phyloP scores from a whole-genome alignment of 371 early-diverging fungal species.

The Sporodiniella umbellata region DNA sequence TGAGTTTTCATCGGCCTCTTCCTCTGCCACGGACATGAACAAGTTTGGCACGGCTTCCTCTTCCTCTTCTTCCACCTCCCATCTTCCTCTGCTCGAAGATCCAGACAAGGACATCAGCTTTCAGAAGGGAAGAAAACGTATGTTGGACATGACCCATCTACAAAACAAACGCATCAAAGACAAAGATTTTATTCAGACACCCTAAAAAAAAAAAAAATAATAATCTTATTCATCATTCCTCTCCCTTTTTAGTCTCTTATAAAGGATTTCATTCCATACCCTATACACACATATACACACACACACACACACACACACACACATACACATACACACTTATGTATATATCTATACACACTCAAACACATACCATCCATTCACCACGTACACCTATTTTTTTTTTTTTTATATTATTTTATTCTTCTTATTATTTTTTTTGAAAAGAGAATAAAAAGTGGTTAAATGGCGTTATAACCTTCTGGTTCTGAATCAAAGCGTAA shows the following conservation, averaged over 20 bases:
- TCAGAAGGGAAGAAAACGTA: not conserved
- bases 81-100: not conserved
- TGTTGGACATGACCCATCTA: not conserved
- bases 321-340: too few relatives aligned
- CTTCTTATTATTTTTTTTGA: too few relatives aligned
- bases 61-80: too few relatives aligned
- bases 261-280: too few relatives aligned
- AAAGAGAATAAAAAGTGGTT: conserved; percentile 1
- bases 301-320: too few relatives aligned
- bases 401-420: not conserved
- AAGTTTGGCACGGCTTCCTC: not conserved
- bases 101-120: not conserved
- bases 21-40: not conserved
- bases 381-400: not conserved
- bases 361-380: too few relatives aligned
- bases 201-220: not conserved
- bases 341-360: too few relatives aligned
- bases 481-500: conserved; percentile 20
- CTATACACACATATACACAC: too few relatives aligned
- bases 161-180: not conserved
- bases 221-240: not conserved
- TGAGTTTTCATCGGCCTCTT: not conserved
- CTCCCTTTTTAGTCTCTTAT: too few relatives aligned
- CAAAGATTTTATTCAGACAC: not conserved
- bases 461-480: conserved; percentile 36